phyloP scores from a whole-genome alignment of 2,329 filamentous ascomycete species.

The Polychaeton citri region DNA sequence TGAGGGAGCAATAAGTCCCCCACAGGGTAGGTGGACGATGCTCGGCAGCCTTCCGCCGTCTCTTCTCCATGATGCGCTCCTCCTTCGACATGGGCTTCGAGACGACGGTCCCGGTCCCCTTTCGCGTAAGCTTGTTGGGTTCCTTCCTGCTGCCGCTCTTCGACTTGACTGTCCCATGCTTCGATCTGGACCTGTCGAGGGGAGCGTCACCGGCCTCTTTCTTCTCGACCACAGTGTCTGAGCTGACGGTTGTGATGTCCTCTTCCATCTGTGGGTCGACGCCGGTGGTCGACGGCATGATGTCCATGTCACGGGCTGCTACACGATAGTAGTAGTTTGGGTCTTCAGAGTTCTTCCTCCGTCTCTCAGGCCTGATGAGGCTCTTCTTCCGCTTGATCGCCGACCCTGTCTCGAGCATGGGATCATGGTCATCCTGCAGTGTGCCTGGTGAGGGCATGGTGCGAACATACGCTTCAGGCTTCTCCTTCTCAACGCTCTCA shows the following conservation, averaged over 20 bases:
- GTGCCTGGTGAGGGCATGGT: constrained; percentile 32
- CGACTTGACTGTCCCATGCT: constrained; percentile 1
- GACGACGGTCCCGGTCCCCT: constrained; percentile 49
- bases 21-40: constrained; percentile 74
- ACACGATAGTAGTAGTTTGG: constrained; percentile 94
- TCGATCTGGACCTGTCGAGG: constrained; percentile 1
- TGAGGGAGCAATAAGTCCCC: constrained; percentile 86
- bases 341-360: constrained; percentile 71
- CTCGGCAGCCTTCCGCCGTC: constrained; percentile 46
- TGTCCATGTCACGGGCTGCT: constrained; percentile 85
- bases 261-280: constrained; percentile 74
- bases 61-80: constrained; percentile 40
- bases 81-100: constrained; percentile 24
- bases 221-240: constrained; percentile 43
- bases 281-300: constrained; percentile 80
- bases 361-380: constrained; percentile 77
- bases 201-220: constrained; percentile 5
- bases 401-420: constrained; percentile 31
- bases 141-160: constrained; percentile 22
- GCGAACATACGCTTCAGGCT: constrained; percentile 26
- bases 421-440: constrained; percentile 36
- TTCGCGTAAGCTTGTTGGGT: constrained; percentile 37
- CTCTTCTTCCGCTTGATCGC: constrained; percentile 61
- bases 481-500: constrained; percentile 13
- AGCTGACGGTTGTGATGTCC: constrained; percentile 39